These are phyloP conservation scores for Batkoa obscura DNA, from an alignment of 371 early-diverging fungal species.

Conservation along the genomic window DNA sequence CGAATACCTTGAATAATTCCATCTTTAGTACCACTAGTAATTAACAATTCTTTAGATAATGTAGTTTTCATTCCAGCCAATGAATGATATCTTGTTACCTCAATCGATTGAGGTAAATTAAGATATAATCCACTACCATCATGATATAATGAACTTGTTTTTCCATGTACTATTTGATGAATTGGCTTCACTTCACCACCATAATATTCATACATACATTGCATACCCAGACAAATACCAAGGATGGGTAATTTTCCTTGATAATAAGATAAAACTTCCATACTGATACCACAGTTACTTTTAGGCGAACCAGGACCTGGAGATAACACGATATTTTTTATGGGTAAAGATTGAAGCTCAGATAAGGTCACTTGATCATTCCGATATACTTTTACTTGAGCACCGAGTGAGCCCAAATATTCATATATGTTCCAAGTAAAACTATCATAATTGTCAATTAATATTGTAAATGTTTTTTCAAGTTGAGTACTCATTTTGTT, in stretches of 20 bases:
- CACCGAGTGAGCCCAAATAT: conserved; percentile 74
- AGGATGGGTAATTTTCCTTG: conserved; percentile 86
- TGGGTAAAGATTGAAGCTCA: conserved; percentile 52
- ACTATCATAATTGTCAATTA: conserved; percentile 95
- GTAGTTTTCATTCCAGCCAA: conserved; percentile 70
- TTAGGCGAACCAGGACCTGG: conserved; percentile 93
- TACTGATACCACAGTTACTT: conserved; percentile 75
- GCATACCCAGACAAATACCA: conserved; percentile 93
- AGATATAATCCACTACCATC: conserved; percentile 75
- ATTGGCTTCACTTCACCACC: conserved; percentile 81
- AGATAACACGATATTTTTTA: conserved; percentile 84
- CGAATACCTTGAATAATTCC: conserved; percentile 89
- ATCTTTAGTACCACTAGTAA: conserved; percentile 67
- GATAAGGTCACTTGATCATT: conserved; percentile 83
- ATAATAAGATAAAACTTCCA: conserved; percentile 60
- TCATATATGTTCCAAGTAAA: conserved; percentile 97
- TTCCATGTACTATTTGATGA: conserved; percentile 90
- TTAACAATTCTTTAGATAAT: conserved; percentile 59
- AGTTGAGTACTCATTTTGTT: no score
- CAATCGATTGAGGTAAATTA: conserved; percentile 60
- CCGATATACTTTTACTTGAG: conserved; percentile 72
- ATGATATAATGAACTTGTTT: conserved; percentile 69
- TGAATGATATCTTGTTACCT: conserved; percentile 88
- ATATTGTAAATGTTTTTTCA: conserved; percentile 23
- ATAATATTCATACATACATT: conserved; percentile 85